phyloP scores from a whole-genome alignment of 2,329 filamentous ascomycete species.

The Aspergillus novofumigatus region DNA sequence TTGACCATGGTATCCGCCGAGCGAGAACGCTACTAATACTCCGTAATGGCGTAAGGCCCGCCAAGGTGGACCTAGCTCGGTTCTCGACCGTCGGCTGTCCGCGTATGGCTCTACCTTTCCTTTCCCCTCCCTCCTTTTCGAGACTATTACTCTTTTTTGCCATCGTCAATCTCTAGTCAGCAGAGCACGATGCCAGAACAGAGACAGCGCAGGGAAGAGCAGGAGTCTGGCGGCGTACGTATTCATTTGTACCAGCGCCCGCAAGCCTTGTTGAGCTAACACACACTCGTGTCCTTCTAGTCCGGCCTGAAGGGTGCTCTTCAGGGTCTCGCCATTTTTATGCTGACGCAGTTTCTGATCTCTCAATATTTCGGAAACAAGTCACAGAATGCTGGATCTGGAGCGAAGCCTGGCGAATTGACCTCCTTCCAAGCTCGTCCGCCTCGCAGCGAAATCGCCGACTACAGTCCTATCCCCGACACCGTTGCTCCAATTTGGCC shows the following conservation, averaged over 20 bases:
- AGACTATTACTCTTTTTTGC: neutral
- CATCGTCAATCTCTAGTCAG: slow-evolving; percentile 8
- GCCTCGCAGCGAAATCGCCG: slow-evolving; percentile 35
- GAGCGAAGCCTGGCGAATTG: slow-evolving; percentile 39
- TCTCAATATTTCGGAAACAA: slow-evolving; percentile 51
- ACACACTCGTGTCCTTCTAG: slow-evolving; percentile 27
- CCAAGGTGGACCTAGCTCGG: neutral
- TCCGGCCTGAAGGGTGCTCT: slow-evolving; percentile 41
- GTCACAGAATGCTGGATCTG: slow-evolving; percentile 22
- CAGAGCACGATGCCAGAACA: slow-evolving; percentile 37
- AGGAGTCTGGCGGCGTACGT: slow-evolving; percentile 27
- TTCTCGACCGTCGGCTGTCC: neutral
- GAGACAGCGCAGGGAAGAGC: slow-evolving; percentile 33
- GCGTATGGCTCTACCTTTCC: slow-evolving; percentile 1
- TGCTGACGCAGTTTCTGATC: slow-evolving; percentile 55
- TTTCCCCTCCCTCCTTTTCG: slow-evolving; percentile 10
- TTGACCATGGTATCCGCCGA: neutral
- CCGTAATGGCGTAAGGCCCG: neutral
- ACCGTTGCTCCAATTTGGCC: slow-evolving; percentile 90
- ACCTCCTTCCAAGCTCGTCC: slow-evolving; percentile 64
- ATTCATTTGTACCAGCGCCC: slow-evolving; percentile 2
- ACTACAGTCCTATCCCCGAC: slow-evolving; percentile 51
- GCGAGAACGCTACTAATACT: neutral
- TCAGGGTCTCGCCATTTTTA: slow-evolving; percentile 57
- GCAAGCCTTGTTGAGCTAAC: slow-evolving; percentile 8